Conservation (phyloP, 768 basidiomycete species). For the Tephrocybe sp. region DNA sequence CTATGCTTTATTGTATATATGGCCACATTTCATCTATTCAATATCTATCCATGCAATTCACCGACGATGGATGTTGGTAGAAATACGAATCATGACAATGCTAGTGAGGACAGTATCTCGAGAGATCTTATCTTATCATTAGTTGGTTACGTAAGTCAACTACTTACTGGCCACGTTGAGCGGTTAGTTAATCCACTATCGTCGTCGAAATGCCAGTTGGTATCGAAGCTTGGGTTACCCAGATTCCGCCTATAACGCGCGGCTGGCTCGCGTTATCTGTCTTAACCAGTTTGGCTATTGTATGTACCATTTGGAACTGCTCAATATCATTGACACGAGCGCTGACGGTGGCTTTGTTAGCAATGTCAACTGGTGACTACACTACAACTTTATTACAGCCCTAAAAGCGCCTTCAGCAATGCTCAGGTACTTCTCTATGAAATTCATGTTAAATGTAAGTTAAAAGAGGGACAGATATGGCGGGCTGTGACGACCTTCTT, state of each 20-base stretch:
- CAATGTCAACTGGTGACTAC: constrained; percentile 93
- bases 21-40: too few relatives aligned
- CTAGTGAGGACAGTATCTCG: too few relatives aligned
- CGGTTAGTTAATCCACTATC: too few relatives aligned
- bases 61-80: too few relatives aligned
- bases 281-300: constrained; percentile 80
- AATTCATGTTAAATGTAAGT: background rate
- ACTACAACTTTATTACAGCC: constrained; percentile 90
- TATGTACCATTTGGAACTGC: constrained; percentile 41
- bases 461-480: constrained; percentile 62
- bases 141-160: too few relatives aligned
- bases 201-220: constrained; percentile 64
- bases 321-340: background rate
- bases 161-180: too few relatives aligned
- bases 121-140: too few relatives aligned
- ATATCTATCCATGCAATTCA: too few relatives aligned
- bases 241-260: constrained; percentile 90
- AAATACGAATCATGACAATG: too few relatives aligned
- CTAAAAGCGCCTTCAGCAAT: constrained; percentile 79
- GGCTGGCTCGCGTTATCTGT: constrained; percentile 82
- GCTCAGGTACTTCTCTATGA: constrained; percentile 51
- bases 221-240: constrained; percentile 86
- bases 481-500: constrained; percentile 88
- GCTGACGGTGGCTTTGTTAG: constrained; percentile 36
- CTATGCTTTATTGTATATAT: too few relatives aligned